A percentile compares a stretch with the other conserved stretches of the same genome.
These are phyloP conservation scores for Neolentinus lepideus DNA, from an alignment of 1,284 basidiomycete genomes.

Conservation along the genomic window DNA sequence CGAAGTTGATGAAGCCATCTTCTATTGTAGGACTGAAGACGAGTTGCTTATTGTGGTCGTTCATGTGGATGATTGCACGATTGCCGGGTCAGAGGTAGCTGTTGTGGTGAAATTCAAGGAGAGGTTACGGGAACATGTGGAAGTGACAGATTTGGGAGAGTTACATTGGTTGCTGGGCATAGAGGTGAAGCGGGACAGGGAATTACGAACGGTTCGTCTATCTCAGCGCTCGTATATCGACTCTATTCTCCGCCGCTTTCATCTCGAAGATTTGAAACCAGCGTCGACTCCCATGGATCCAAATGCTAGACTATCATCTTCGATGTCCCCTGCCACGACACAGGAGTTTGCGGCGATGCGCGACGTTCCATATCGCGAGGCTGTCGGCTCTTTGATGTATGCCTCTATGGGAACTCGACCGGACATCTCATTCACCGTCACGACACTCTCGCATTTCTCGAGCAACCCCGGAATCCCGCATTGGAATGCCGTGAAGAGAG, in stretches of 20 bases:
- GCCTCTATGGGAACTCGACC: conserved; percentile 15
- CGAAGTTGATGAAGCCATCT: conserved; percentile 15
- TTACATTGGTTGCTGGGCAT: conserved; percentile 21
- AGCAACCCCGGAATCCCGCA: conserved; percentile 14
- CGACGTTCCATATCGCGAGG: too few species aligned
- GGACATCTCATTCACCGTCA: conserved; percentile 18
- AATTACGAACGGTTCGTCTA: conserved; percentile 10
- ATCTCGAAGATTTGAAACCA: conserved; percentile 18
- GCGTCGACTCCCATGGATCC: too few species aligned
- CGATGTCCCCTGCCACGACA: too few species aligned
- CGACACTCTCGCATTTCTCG: conserved; percentile 13
- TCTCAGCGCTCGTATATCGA: conserved; percentile 19
- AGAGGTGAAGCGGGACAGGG: conserved; percentile 14
- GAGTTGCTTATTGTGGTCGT: conserved; percentile 16
- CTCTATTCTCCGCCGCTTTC: conserved; percentile 17
- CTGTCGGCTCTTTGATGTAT: too few species aligned
- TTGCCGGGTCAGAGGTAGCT: conserved; percentile 6
- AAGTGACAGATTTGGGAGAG: conserved; percentile 13
- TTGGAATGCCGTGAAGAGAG: conserved; percentile 15
- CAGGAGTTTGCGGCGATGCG: too few species aligned
- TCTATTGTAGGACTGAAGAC: conserved; percentile 4
- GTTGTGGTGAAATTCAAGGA: conserved; percentile 6
- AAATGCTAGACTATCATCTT: too few species aligned
- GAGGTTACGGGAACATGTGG: conserved; percentile 4
- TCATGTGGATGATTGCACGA: conserved; percentile 24